Conservation (phyloP, 352 stramenopile species). For the Globisporangium radiosum region DNA sequence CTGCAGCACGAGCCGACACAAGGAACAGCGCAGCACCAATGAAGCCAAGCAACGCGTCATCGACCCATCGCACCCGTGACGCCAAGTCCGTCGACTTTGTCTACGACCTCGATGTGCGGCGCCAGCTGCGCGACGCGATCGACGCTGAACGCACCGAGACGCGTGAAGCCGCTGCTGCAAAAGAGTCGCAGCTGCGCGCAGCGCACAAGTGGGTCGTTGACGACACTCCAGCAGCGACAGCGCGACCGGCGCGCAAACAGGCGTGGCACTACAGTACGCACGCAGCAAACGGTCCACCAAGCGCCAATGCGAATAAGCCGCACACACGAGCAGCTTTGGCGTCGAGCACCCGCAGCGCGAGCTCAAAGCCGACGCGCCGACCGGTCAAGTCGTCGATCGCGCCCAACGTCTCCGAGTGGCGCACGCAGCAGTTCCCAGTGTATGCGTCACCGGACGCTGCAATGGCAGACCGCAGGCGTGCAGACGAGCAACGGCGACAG, state of each 20-base stretch:
- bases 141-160: conserved; percentile 38
- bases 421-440: conserved; percentile 21
- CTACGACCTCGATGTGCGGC: conserved; percentile 54
- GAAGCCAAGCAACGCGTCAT: neutral
- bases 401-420: conserved; percentile 34
- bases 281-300: conserved; percentile 1
- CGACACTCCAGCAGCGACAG: neutral
- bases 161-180: conserved; percentile 17
- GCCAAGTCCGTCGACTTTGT: conserved; percentile 50
- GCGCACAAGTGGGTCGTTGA: conserved; percentile 38
- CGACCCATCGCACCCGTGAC: neutral
- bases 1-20: conserved; percentile 1
- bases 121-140: conserved; percentile 46
- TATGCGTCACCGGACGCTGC: conserved; percentile 5
- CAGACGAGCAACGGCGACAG: conserved; percentile 6
- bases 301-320: neutral
- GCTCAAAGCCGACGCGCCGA: conserved; percentile 1
- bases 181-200: conserved; percentile 35
- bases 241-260: conserved; percentile 13
- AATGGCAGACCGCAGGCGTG: neutral
- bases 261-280: conserved; percentile 11
- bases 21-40: neutral
- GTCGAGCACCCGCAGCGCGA: conserved; percentile 4
- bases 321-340: neutral
- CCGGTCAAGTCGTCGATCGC: conserved; percentile 25